Evolutionary conservation across 345 rosid genomes (phyloP).

Genomic region (Luvunga scandens): DNA sequence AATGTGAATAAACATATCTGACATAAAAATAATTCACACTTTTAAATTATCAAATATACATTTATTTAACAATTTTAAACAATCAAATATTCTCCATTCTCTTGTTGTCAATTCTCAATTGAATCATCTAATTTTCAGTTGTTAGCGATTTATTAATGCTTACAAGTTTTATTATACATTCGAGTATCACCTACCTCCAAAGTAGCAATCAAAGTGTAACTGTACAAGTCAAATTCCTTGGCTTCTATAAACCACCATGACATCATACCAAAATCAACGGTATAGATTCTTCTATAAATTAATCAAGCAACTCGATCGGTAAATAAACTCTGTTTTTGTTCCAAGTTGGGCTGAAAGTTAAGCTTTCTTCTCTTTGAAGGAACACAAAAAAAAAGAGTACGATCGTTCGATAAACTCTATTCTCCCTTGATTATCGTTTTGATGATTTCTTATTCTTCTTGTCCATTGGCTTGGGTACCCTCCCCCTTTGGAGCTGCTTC

Average conservation of each 20-base stretch:
- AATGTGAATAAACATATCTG: too few relatives aligned
- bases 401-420: not conserved
- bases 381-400: too few relatives aligned
- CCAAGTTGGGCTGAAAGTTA: too few relatives aligned
- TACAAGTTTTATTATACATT: not conserved
- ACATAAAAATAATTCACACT: too few relatives aligned
- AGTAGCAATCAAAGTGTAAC: too few relatives aligned
- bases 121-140: not conserved
- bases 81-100: too few relatives aligned
- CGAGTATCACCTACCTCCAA: too few relatives aligned
- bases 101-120: not conserved
- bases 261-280: not conserved
- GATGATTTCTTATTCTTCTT: not conserved
- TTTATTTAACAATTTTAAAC: too few relatives aligned
- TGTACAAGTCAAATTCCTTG: too few relatives aligned
- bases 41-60: too few relatives aligned
- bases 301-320: not conserved
- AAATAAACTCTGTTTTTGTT: too few relatives aligned
- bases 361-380: too few relatives aligned
- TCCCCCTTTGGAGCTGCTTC: not conserved
- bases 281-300: slow-evolving; percentile 1
- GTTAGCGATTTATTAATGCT: not conserved
- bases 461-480: not conserved
- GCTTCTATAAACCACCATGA: not conserved
- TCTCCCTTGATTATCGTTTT: not conserved